A percentile compares a stretch with the other conserved stretches of the same genome.
Conservation (phyloP, 2,329 filamentous ascomycete species). For the Thelonectria discophora region DNA sequence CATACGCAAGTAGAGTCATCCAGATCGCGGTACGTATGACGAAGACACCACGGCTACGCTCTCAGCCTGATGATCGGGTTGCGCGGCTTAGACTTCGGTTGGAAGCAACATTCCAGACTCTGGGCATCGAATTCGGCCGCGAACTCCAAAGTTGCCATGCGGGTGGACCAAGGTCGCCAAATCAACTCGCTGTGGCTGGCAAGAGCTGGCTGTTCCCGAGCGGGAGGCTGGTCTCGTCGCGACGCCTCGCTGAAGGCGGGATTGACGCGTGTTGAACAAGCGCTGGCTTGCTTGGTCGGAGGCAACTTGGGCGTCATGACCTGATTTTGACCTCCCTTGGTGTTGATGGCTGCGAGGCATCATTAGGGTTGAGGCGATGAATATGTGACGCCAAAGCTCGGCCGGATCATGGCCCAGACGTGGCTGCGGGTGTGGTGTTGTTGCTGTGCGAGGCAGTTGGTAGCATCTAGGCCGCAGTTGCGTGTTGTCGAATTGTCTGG, state of each 20-base stretch:
- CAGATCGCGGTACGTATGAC: too few species aligned
- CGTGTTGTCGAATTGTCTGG: background rate
- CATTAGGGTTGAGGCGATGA: background rate
- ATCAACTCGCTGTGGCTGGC: background rate
- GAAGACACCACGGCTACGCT: background rate
- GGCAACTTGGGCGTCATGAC: background rate
- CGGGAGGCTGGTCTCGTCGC: background rate
- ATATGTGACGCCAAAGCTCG: background rate
- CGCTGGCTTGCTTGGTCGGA: background rate
- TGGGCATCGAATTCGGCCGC: background rate
- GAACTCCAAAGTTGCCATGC: background rate
- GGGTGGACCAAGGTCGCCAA: background rate
- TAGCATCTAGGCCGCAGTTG: too few species aligned
- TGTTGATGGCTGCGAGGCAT: background rate
- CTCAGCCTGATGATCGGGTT: background rate
- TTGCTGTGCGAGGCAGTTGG: background rate
- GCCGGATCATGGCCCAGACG: background rate
- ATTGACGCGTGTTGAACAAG: background rate
- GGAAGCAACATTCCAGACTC: background rate
- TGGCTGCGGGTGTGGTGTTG: background rate
- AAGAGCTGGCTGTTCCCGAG: background rate
- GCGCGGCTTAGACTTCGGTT: background rate
- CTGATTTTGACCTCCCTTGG: background rate
- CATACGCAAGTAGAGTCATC: too few species aligned
- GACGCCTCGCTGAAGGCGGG: background rate